Conservation (phyloP, 2,329 filamentous ascomycete genomes). For the Xylariaceae sp. region DNA sequence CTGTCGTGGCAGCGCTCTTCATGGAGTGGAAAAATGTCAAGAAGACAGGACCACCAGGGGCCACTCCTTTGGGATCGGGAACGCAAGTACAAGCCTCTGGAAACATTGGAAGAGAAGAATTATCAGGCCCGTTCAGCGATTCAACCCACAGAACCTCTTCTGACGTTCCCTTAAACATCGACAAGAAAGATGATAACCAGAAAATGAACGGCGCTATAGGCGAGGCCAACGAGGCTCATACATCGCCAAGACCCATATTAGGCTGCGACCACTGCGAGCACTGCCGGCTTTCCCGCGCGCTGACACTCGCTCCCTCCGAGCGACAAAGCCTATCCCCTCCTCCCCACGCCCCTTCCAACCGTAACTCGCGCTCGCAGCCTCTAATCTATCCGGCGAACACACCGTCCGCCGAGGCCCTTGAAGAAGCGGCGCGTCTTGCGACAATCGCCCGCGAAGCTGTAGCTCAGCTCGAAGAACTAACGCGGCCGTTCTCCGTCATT, state of each 20-base stretch:
- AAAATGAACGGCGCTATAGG: constrained; percentile 1
- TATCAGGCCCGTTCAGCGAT: constrained; percentile 5
- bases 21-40: constrained; percentile 69
- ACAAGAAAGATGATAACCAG: constrained; percentile 15
- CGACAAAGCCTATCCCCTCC: constrained; percentile 11
- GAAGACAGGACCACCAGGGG: constrained; percentile 41
- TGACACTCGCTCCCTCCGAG: constrained; percentile 16
- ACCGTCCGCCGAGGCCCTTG: constrained; percentile 20
- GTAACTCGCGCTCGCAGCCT: constrained; percentile 1
- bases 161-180: background rate
- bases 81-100: background rate
- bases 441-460: constrained; percentile 30
- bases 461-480: constrained; percentile 32
- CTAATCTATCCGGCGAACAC: background rate
- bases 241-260: background rate
- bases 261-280: constrained; percentile 35
- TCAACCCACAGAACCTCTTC: constrained; percentile 8
- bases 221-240: background rate
- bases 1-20: constrained; percentile 56
- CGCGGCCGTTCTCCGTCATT: constrained; percentile 21
- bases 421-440: constrained; percentile 33
- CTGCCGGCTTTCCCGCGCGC: constrained; percentile 29
- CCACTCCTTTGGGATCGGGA: constrained; percentile 6
- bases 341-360: background rate
- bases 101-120: constrained; percentile 5